Base-by-base conservation (phyloP, 1,139 yeast species). In the Kodamaea sp. region DNA sequence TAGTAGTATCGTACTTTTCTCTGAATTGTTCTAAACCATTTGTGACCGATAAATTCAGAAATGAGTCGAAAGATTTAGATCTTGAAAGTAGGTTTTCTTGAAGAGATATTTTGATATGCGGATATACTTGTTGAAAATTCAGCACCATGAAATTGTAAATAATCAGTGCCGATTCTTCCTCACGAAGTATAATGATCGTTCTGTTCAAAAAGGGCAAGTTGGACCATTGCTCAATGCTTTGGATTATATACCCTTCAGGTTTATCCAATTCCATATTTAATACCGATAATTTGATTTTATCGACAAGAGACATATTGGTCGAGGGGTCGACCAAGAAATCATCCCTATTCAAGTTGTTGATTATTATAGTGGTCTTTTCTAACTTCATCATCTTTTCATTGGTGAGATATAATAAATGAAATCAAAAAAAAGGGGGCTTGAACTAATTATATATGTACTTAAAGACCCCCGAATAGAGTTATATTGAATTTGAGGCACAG, bases 171-270 rank as follows among this genome's bases (percentile, higher is more conserved):
- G 59, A 53, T 1, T 37, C 37, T 30, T 64, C 72, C 15, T 60
- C 57, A 40, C 57, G 55, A 43, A 73, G 54, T 5, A 72, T 68
- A 27, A 73, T 59, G 15, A 74, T 68, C 9, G 70, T 57, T 26
- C 79, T 53, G 35, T 56, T 60, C 37, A 73, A 56, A 39, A 68
- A 70, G 8, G 77, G 67, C 29, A 74, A 50, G 36, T 63, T 69
- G 8, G 75, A 64, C 78, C 79, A 74, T 43, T 70, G 62, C 32
- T 60, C 55, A 27, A 74, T 65, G 31, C 62, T 50, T 32, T 58
- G 55, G 25, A 63, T 29, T 12, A 40, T 42, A 6, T 35, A 15
- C 20, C 20, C 41, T 7, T 31, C 42, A 20, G 42, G 41, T 2
- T 27, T 29, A 7, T 31, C 37, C 1, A 41, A 32, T 23, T 37